Evolutionary conservation across 148 eudicot genomes (phyloP), one percentile per base, ranked within the genome.

Genomic region (Rhododendron simsii): DNA sequence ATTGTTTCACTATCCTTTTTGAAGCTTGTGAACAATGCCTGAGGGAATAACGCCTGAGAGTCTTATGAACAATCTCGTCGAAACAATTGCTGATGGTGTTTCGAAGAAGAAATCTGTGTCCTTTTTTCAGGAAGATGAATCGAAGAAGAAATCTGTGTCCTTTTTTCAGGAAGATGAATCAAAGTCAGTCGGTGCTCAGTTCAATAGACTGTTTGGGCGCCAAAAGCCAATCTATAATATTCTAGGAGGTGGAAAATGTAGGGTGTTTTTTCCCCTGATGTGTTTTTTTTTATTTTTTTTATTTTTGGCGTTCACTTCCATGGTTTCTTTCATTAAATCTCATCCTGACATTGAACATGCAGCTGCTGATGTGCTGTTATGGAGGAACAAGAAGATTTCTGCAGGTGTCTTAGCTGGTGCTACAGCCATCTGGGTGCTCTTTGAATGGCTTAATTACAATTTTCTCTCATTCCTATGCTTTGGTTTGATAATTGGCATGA

Each of bases 331-430:
- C 71, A 21, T 23, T 57, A 41, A 48, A 26, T 28, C 1, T 23
- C 13, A 39, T 44, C 93, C 16, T 95, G 76, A 15, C 20, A 26
- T 55, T 81, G 28, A 81, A 30, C 35, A 0, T 89, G 83, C 85
- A 96, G 99, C 98, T 93, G 99, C 99, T 86, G 98, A 95, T 92
- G 95, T 93, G 75, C 86, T 97, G 89, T 84, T 95, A 53, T 97
- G 99, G 98, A 94, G 99, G 91, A 95, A 95, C 94, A 96, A 95
- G 91, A 96, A 95, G 89, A 95, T 94, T 23, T 95, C 99, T 79
- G 92, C 94, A 50, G 81, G 98, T 55, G 92, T 94, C 84, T 57
- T 97, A 61, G 89, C 77, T 81, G 90, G 88, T 85, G 96, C 98
- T 57, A 95, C 98, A 41, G 91, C 84, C 44, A 55, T 93, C 33